A percentile compares a stretch with the other conserved stretches of the same genome.
phyloP scores from a whole-genome alignment of 2,329 filamentous ascomycete genomes.

The Tolypocladium paradoxum region DNA sequence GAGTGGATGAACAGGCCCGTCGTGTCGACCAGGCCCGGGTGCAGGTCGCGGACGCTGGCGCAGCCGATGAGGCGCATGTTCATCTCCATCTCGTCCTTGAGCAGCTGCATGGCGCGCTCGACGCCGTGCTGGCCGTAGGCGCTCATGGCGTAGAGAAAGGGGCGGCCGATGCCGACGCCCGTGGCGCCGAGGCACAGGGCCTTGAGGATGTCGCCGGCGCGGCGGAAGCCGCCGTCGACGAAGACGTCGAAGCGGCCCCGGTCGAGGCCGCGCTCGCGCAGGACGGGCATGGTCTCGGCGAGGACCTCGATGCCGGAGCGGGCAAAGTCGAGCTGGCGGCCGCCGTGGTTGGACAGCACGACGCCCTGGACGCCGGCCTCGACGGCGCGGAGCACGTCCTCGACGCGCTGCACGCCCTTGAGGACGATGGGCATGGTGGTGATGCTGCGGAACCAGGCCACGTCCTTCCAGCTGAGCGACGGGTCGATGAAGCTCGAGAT shows the following conservation, averaged over 20 bases:
- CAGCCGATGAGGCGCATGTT: constrained; percentile 92
- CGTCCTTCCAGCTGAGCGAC: constrained; percentile 83
- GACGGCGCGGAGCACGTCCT: constrained; percentile 83
- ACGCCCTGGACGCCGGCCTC: constrained; percentile 78
- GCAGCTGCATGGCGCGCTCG: constrained; percentile 80
- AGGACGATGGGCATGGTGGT: constrained; percentile 93
- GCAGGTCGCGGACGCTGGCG: constrained; percentile 62
- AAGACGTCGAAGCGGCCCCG: constrained; percentile 73
- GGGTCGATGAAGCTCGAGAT: constrained; percentile 98
- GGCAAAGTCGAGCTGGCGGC: constrained; percentile 85
- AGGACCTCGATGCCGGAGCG: constrained; percentile 83
- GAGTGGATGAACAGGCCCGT: constrained; percentile 51
- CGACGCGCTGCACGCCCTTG: constrained; percentile 92
- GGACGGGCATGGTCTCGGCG: constrained; percentile 83
- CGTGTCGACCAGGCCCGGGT: constrained; percentile 69
- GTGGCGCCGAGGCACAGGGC: constrained; percentile 84
- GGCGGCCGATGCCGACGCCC: constrained; percentile 86
- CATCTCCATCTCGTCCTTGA: constrained; percentile 98
- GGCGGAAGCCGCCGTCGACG: constrained; percentile 81
- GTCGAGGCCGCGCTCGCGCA: constrained; percentile 58
- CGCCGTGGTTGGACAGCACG: constrained; percentile 92
- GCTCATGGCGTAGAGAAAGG: constrained; percentile 94
- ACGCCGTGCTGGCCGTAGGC: constrained; percentile 82
- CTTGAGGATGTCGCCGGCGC: constrained; percentile 91
- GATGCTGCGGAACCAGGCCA: constrained; percentile 83